A percentile compares a stretch with the other conserved stretches of the same genome.
These are phyloP conservation scores for Filobasidium floriforme DNA, from an alignment of 768 basidiomycete genomes.

Conservation along the genomic window DNA sequence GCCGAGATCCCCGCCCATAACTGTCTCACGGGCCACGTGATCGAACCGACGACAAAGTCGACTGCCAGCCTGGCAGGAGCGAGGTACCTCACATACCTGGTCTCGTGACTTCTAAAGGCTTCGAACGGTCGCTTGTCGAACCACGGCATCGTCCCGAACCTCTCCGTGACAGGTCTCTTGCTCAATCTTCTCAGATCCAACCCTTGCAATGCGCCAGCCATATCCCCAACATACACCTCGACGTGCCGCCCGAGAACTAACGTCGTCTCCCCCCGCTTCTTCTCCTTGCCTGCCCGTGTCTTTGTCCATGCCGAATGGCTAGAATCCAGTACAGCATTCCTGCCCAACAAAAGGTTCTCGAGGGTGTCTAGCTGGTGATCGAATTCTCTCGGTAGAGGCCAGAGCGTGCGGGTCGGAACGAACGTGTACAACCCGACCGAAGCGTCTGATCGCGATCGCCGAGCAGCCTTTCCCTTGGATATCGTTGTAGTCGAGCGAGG, in stretches of 20 bases:
- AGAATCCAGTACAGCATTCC: background rate
- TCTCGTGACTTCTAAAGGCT: background rate
- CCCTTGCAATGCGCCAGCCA: background rate
- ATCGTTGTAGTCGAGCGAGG: background rate
- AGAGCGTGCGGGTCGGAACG: background rate
- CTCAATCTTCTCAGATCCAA: background rate
- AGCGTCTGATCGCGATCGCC: background rate
- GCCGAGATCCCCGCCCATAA: background rate
- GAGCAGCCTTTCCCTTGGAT: background rate
- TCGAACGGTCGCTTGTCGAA: background rate
- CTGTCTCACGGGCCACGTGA: background rate
- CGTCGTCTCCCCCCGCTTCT: background rate
- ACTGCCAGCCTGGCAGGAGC: background rate
- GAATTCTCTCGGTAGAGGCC: background rate
- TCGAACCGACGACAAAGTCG: background rate
- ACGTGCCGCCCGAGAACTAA: background rate
- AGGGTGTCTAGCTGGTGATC: background rate
- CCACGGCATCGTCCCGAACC: background rate
- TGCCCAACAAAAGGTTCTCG: background rate
- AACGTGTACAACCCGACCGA: background rate
- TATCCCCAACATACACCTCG: slow-evolving; percentile 3
- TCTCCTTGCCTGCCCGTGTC: background rate
- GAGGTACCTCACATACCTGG: background rate
- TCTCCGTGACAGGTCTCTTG: background rate
- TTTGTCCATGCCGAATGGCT: background rate